These are phyloP conservation scores for Fennellomyces sp. DNA, from an alignment of 371 early-diverging fungal species.

Conservation along the genomic window DNA sequence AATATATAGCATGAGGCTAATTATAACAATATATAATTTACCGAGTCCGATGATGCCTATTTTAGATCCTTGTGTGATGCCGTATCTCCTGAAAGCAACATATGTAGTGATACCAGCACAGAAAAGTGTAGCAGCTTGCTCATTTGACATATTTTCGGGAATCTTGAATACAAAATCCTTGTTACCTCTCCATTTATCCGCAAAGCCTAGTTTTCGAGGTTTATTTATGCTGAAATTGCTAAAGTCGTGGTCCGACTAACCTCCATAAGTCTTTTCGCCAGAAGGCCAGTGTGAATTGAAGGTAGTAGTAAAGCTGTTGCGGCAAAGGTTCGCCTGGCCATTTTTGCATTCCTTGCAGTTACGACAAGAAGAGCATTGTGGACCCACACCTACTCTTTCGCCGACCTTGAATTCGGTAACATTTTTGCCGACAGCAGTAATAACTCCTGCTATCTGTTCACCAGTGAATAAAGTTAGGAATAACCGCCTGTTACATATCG, in stretches of 20 bases:
- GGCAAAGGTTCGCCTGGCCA: conserved; percentile 24
- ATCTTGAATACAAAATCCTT: conserved; percentile 59
- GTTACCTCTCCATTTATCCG: conserved; percentile 62
- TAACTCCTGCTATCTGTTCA: conserved; percentile 52
- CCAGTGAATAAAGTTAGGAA: not conserved
- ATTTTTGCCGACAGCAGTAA: conserved; percentile 51
- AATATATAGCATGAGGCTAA: too few relatives aligned
- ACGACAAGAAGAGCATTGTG: conserved; percentile 53
- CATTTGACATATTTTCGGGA: conserved; percentile 56
- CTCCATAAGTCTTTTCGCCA: conserved; percentile 62
- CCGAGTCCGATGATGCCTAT: conserved; percentile 71
- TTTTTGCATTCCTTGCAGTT: conserved; percentile 26
- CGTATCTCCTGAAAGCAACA: conserved; percentile 51
- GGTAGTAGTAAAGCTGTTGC: conserved; percentile 11
- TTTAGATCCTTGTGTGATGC: conserved; percentile 43
- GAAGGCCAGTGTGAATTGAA: conserved; percentile 48
- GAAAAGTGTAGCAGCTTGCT: conserved; percentile 54
- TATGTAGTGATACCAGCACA: conserved; percentile 63
- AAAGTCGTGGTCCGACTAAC: too few relatives aligned
- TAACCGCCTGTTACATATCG: not conserved
- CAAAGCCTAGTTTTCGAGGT: too few relatives aligned
- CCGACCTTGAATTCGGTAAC: conserved; percentile 61
- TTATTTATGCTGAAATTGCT: too few relatives aligned
- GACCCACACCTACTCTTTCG: conserved; percentile 72
- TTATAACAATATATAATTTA: too few relatives aligned